Evolutionary conservation across 176 grass and related monocot species (phyloP).

Genomic region (Saccharum officinarum): DNA sequence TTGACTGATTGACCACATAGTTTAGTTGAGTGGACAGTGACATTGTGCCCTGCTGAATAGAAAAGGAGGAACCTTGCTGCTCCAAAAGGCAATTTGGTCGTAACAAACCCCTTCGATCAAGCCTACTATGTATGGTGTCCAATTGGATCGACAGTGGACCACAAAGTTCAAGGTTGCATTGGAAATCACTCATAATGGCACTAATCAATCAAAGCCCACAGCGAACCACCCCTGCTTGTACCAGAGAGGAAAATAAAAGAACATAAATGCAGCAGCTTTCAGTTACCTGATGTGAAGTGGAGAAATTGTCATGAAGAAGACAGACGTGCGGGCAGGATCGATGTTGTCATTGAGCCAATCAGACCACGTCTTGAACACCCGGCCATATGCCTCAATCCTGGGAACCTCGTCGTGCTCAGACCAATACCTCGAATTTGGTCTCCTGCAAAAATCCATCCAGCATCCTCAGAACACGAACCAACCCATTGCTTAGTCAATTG

Average conservation of each 20-base stretch:
- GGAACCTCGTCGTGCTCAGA: constrained; percentile 68
- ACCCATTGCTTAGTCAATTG: background rate
- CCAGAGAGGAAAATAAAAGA: background rate
- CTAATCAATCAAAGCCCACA: background rate
- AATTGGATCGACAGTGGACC: background rate
- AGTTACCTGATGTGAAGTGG: constrained; percentile 72
- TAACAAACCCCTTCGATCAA: constrained; percentile 2
- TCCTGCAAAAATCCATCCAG: background rate
- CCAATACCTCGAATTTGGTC: constrained; percentile 59
- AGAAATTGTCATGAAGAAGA: constrained; percentile 97
- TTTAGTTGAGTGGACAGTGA: constrained; percentile 24
- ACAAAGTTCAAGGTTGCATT: constrained; percentile 12
- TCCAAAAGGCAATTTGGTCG: constrained; percentile 7
- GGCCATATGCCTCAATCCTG: constrained; percentile 58
- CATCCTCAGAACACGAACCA: background rate
- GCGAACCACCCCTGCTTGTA: background rate
- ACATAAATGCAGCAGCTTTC: background rate
- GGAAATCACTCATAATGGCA: background rate
- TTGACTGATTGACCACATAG: background rate
- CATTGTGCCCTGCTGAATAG: constrained; percentile 1
- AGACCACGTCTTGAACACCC: constrained; percentile 66
- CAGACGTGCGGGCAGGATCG: constrained; percentile 44
- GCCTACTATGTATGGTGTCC: constrained; percentile 1
- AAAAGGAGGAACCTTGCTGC: constrained; percentile 29
- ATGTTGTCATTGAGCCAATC: constrained; percentile 66